Conservation (phyloP, 371 early-diverging fungal species). For the Lichtheimia hyalospora region DNA sequence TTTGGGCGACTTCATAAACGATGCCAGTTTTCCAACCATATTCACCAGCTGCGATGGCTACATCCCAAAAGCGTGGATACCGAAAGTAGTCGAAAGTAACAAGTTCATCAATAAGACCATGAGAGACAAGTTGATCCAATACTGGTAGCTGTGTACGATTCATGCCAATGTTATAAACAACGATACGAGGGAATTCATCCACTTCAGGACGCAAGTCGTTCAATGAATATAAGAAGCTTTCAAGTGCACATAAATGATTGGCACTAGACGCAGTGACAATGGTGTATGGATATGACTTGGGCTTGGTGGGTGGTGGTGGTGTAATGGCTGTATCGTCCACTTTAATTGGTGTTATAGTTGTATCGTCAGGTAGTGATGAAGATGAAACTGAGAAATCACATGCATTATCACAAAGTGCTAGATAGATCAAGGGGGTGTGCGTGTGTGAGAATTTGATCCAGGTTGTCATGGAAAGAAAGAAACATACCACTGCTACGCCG, state of each 20-base stretch:
- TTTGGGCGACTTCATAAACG: conserved; percentile 52
- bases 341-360: too few relatives aligned
- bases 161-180: conserved; percentile 54
- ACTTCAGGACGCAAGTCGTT: conserved; percentile 37
- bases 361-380: background rate
- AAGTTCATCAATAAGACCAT: conserved; percentile 49
- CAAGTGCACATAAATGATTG: conserved; percentile 64
- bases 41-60: conserved; percentile 57
- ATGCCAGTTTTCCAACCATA: conserved; percentile 73
- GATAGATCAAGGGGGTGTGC: background rate
- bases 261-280: conserved; percentile 64
- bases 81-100: conserved; percentile 50
- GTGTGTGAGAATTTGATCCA: too few relatives aligned
- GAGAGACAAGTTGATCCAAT: conserved; percentile 35
- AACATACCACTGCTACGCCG: background rate
- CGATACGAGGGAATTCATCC: conserved; percentile 43
- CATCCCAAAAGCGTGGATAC: conserved; percentile 67
- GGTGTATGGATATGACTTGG: conserved; percentile 39
- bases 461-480: background rate
- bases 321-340: too few relatives aligned
- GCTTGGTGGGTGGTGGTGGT: too few relatives aligned
- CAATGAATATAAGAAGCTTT: conserved; percentile 57
- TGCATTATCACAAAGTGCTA: background rate
- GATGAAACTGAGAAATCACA: background rate
- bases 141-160: conserved; percentile 49